Conservation (phyloP, 805 yeast genomes). For the Candida sphagnicola region DNA sequence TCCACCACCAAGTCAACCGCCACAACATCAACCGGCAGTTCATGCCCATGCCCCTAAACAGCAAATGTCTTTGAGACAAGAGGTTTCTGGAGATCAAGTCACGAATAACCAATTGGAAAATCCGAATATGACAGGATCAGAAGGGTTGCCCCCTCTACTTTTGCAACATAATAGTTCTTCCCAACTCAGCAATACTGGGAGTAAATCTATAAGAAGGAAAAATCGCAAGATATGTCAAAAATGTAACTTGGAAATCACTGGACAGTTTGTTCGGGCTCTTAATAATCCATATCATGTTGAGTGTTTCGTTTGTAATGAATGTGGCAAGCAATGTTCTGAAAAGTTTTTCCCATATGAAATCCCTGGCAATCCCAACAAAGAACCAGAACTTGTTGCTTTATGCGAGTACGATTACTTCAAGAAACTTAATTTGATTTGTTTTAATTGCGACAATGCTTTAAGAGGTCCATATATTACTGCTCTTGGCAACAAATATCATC, state of each 20-base stretch:
- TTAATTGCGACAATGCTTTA: slow-evolving; percentile 77
- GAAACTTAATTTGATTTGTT: slow-evolving; percentile 80
- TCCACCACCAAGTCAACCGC: slow-evolving; percentile 1
- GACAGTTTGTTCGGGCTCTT: slow-evolving; percentile 86
- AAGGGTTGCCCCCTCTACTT: not conserved
- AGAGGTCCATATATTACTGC: slow-evolving; percentile 95
- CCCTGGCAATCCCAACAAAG: slow-evolving; percentile 37
- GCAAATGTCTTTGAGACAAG: slow-evolving; percentile 2
- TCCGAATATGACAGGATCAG: slow-evolving; percentile 1
- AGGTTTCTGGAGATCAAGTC: not conserved
- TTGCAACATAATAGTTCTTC: not conserved
- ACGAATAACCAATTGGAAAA: slow-evolving; percentile 3
- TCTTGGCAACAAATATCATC: slow-evolving; percentile 84
- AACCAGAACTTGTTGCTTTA: slow-evolving; percentile 45
- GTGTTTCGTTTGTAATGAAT: slow-evolving; percentile 84
- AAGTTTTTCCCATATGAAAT: slow-evolving; percentile 82
- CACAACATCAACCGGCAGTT: slow-evolving; percentile 1
- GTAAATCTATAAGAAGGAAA: slow-evolving; percentile 5
- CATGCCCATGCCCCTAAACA: slow-evolving; percentile 4
- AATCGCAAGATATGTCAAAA: slow-evolving; percentile 27
- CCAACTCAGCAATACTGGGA: not conserved
- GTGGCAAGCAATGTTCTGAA: slow-evolving; percentile 75
- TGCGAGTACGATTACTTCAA: slow-evolving; percentile 93
- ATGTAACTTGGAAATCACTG: slow-evolving; percentile 38
- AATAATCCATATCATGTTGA: slow-evolving; percentile 77